These are phyloP conservation scores for Aciculoconidium aculeatum DNA, from an alignment of 805 yeast species.

Conservation along the genomic window DNA sequence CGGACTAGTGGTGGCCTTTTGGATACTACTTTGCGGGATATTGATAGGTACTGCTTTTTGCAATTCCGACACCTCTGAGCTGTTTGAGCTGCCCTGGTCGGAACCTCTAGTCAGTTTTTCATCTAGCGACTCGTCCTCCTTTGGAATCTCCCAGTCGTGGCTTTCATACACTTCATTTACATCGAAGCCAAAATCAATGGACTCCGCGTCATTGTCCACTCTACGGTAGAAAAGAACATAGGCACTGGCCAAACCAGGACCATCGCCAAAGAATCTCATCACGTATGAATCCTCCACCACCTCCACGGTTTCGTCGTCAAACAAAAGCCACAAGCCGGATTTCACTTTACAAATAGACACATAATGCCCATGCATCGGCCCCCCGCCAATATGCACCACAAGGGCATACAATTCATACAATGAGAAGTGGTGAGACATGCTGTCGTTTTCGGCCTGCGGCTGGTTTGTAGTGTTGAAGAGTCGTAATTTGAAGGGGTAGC, in stretches of 20 bases:
- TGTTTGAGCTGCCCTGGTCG: too few species aligned
- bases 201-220: conserved; percentile 34
- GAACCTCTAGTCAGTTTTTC: too few species aligned
- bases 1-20: too few species aligned
- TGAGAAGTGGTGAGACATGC: conserved; percentile 26
- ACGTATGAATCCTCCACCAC: conserved; percentile 79
- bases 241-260: conserved; percentile 85
- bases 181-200: conserved; percentile 30
- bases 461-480: conserved; percentile 58
- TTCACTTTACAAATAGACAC: conserved; percentile 79
- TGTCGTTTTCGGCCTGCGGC: conserved; percentile 1
- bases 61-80: too few species aligned
- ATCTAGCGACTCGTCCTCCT: conserved; percentile 3
- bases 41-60: too few species aligned
- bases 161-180: conserved; percentile 28
- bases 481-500: conserved; percentile 68
- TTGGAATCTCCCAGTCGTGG: conserved; percentile 3
- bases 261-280: conserved; percentile 80
- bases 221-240: conserved; percentile 76
- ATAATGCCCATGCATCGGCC: conserved; percentile 97
- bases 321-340: conserved; percentile 80
- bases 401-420: conserved; percentile 79
- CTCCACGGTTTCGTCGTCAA: conserved; percentile 95
- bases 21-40: too few species aligned
- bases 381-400: conserved; percentile 94